These are phyloP conservation scores for Casaregolazyma suthepensis DNA, from an alignment of 1,139 yeast genomes.

Conservation along the genomic window DNA sequence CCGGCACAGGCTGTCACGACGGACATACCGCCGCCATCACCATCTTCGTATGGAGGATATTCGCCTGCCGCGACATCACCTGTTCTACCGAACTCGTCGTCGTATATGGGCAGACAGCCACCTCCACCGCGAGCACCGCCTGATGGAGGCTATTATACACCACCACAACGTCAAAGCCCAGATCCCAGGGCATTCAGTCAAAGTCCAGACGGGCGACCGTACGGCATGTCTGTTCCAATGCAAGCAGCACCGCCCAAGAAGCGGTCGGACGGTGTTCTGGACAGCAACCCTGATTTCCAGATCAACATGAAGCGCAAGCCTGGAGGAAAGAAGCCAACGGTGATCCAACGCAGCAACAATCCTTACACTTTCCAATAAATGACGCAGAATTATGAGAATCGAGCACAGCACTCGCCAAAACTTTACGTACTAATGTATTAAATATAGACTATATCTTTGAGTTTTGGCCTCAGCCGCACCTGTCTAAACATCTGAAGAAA, in stretches of 20 bases:
- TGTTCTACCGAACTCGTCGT: neutral
- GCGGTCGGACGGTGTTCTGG: conserved; percentile 29
- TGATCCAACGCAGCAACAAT: conserved; percentile 4
- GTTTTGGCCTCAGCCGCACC: neutral
- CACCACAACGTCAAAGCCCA: neutral
- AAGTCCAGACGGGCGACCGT: conserved; percentile 23
- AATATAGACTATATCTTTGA: neutral
- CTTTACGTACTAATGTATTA: neutral
- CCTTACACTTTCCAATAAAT: conserved; percentile 6
- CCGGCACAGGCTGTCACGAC: neutral
- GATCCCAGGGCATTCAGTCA: conserved; percentile 13
- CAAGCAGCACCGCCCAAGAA: conserved; percentile 10
- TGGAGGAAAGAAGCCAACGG: conserved; percentile 8
- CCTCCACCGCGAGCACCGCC: neutral
- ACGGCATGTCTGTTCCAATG: conserved; percentile 40
- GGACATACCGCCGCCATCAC: neutral
- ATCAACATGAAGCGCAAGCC: conserved; percentile 15
- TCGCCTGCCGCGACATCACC: neutral
- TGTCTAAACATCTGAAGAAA: neutral
- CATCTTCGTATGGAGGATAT: neutral
- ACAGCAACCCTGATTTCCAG: conserved; percentile 33
- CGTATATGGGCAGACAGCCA: neutral
- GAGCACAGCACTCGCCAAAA: neutral
- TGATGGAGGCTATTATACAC: neutral
- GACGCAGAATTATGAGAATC: neutral